Base-by-base conservation (phyloP, 2,329 filamentous ascomycete species). In the Exserohilum turcica region DNA sequence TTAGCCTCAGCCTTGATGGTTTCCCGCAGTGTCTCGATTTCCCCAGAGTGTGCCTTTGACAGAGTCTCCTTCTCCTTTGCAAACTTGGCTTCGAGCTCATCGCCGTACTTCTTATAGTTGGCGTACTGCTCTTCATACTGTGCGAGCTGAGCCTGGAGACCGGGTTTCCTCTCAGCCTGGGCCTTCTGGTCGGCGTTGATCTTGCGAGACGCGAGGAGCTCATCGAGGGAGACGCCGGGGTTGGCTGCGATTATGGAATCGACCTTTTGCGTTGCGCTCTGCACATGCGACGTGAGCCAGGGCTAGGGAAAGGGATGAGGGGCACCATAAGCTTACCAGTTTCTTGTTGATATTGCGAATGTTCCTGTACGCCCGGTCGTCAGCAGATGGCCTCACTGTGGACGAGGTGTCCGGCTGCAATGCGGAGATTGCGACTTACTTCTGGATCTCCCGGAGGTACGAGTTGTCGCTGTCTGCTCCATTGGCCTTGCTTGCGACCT, bases 301-400 rank as follows among this genome's bases (percentile, higher is more conserved):
- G 52, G n/a, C 33, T 42, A 13, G 8, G 27, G 15, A 16, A 10
- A 52, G 47, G 46, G 47, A 49, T 51, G 35, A 33, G 28, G 7
- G 40, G n/a, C 16, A 27, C 37, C 29, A 5, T 27, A 15, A 24
- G 80, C 89, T 79, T 78, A 96, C 91, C 68, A 97, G 87, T 79
- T 97, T 97, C 84, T 97, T 97, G 81, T 87, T 89, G 70, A 94
- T 80, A 76, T 94, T 96, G 71, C 93, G 92, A 67, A 97, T 90
- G 76, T 86, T 91, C 82, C 92, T 96, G 56, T 18, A 36, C 37
- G 33, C 16, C 36, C 24, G 15, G 16, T 6, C 37, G 40, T 72
- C 44, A 72, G 66, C 54, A 53, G 32, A 31, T 32, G 32, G 48
- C 29, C 35, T 46, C 47, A 28, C 39, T 37, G 15, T 37, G n/a